A percentile compares a stretch with the other conserved stretches of the same genome.
These are phyloP conservation scores for Gentiana straminea DNA, from an alignment of 257 asterid genomes.

Conservation along the genomic window DNA sequence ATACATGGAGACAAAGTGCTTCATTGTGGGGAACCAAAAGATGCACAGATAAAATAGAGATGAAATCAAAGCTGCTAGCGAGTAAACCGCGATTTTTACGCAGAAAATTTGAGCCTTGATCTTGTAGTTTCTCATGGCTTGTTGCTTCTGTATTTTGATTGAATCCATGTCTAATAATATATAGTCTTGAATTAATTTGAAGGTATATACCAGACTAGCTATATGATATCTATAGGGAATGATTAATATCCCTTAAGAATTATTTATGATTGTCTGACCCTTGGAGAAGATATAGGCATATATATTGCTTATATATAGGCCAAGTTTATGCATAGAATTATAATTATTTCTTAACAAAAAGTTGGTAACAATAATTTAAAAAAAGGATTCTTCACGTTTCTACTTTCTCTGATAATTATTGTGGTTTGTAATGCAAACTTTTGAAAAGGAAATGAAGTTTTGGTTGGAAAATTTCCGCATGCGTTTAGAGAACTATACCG, in stretches of 20 bases:
- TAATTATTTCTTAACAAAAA: no score
- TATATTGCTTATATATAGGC: conserved; percentile 6
- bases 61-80: conserved; percentile 30
- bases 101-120: conserved; percentile 27
- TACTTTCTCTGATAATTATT: not conserved
- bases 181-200: no score
- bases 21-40: conserved; percentile 17
- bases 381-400: conserved; percentile 3
- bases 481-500: no score
- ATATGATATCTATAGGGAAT: no score
- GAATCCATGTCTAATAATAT: conserved; percentile 26
- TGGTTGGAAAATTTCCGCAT: no score
- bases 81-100: conserved; percentile 31
- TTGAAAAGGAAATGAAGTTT: not conserved
- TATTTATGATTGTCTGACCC: not conserved
- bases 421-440: not conserved
- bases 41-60: conserved; percentile 5
- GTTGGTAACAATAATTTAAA: no score
- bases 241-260: no score
- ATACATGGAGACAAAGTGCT: conserved; percentile 7
- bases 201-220: no score
- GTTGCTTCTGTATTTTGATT: conserved; percentile 18
- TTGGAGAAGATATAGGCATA: conserved; percentile 1
- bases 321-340: not conserved
- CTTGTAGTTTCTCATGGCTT: conserved; percentile 32